Conservation (phyloP, 192 early-diverging fungal genomes). For the Podila epigama region DNA sequence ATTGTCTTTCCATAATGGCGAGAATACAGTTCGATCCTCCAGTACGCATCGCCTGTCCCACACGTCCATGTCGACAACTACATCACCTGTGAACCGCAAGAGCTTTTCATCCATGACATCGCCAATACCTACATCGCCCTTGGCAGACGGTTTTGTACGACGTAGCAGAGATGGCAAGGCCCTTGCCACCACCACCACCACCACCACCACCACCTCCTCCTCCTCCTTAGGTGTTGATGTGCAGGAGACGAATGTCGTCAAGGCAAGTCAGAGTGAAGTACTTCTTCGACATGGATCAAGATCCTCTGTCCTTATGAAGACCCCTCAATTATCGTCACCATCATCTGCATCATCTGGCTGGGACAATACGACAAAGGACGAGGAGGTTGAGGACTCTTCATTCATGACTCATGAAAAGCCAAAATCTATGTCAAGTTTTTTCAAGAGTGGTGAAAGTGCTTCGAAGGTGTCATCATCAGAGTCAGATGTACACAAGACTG, state of each 20-base stretch:
- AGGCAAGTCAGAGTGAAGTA: slow-evolving; percentile 31
- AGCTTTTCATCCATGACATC: neutral
- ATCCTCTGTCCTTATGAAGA: neutral
- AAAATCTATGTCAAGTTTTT: too few species aligned
- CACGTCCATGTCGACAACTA: neutral
- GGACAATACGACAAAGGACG: slow-evolving; percentile 13
- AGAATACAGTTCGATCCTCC: neutral
- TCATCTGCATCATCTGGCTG: slow-evolving; percentile 34
- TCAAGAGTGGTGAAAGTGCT: too few species aligned
- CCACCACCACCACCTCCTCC: neutral
- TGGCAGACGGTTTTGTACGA: slow-evolving; percentile 11
- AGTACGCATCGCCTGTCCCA: neutral
- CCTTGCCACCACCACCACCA: too few species aligned
- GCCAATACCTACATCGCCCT: slow-evolving; percentile 1
- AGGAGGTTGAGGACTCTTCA: neutral
- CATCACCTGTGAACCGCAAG: neutral
- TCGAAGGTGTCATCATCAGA: neutral
- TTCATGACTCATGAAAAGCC: too few species aligned
- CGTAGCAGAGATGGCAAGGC: slow-evolving; percentile 34
- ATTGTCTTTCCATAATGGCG: neutral
- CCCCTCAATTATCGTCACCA: too few species aligned
- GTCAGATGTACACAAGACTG: too few species aligned
- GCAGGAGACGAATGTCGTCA: slow-evolving; percentile 12
- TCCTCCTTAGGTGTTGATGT: neutral
- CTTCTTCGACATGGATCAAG: slow-evolving; percentile 13